Base-by-base conservation (phyloP, 2,329 filamentous ascomycete species). In the Diaporthe amygdali region DNA sequence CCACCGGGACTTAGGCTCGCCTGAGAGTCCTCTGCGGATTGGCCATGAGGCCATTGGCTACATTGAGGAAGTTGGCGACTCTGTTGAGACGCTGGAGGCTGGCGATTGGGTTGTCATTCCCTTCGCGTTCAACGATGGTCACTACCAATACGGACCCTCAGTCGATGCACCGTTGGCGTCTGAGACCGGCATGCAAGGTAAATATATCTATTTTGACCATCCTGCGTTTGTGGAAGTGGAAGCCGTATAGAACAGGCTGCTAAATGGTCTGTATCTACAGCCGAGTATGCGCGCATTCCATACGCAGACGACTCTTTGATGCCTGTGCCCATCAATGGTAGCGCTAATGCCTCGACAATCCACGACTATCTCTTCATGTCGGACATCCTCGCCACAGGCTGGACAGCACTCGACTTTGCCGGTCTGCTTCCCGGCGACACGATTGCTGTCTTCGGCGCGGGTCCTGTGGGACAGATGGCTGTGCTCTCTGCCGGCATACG, bases 381-480 rank as follows among this genome's bases (percentile, higher is more conserved):
- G 27, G 15, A 3, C n/a, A 51, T 37, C 22, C 32, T 47, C 22
- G 20, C 46, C 6, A 37, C 49, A 77, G 87, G 87, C 17, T 90
- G 88, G 88, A 86, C 89, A 71, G 88, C 87, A 2, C 78, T 91
- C 25, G 83, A 84, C 3, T 83, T 90, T 3, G 86, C 88, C 4
- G 89, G 89, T 0, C 91, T 91, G 79, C 79, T 86, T 73, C 80
- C 88, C 1, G 89, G 90, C 2, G 90, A 92, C 74, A 85, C 83
- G n/a, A 85, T 92, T 2, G 90, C 89, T 1, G 85, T 92, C 2
- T 92, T 92, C 70, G 91, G 90, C 0, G 89, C 88, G 2, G 89
- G 90, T 0, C 90, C 90, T 0, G 90, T 92, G 1, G 90, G 90
- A 1, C 79, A 92, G 4, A 91, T 92, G 86, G 89, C 90, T 2